Base-by-base conservation (phyloP, 352 stramenopile genomes). In the Pythium dissimile region DNA sequence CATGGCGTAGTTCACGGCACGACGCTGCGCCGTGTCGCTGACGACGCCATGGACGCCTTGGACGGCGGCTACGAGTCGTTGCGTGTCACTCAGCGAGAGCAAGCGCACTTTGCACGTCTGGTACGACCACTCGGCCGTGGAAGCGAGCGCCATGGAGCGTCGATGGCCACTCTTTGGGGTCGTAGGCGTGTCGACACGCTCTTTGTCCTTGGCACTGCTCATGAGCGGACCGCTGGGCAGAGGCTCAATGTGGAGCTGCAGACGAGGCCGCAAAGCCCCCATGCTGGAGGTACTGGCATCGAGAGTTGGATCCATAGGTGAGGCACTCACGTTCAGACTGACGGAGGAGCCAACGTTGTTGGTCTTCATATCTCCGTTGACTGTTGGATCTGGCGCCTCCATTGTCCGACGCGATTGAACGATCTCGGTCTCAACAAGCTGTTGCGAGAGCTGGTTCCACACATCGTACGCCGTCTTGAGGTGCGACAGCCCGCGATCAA, bases 71-170 rank as follows among this genome's bases (percentile, higher is more conserved):
- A 62, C 68, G n/a, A 88, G 60, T 32, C 30, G 63, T 8, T 56
- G 47, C 1, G 61, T 51, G 27, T 70, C 69, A 8, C 72, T 49
- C 2, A 61, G 28, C 27, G 72, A 66, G 27, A 88, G 59, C 3
- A 57, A 34, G 13, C 71, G 72, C 30, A 79, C 72, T 39, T 65
- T 69, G 26, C 73, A 63, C 6, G 62, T 69, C 31, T 84, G 54
- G 13, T 74, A 88, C 26, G 75, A 80, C 54, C 48, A 56, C 9
- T 68, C 61, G 0, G 23, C 5, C 1, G 48, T 24, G 1, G 35
- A 21, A 3, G 28, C 15, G 1, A 30, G 70, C 57, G 28, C 56
- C 58, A 72, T 64, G 37, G 62, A 49, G 13, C 55, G 63, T 5
- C 41, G 72, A 43, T 60, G 56, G 21, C 13, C n/a, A 7, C 54